Base-by-base conservation (phyloP, 371 early-diverging fungal species). In the Apophysomyces sp. region DNA sequence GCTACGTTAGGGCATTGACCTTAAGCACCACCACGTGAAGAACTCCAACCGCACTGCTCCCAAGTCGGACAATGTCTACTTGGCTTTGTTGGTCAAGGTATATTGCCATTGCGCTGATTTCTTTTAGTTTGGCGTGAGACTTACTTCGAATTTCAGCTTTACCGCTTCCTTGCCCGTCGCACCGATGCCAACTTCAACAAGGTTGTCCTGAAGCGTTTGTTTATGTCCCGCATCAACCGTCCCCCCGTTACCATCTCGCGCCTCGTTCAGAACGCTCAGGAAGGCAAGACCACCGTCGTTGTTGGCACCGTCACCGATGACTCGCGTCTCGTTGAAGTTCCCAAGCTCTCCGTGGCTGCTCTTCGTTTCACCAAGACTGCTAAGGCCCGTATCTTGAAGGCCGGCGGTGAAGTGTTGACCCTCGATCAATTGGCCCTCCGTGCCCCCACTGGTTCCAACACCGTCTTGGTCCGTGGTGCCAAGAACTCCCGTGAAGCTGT, bases 301-400 rank as follows among this genome's bases (percentile, higher is more conserved):
- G 92, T 97, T 62, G 97, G 95, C 61, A 92, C 94, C 73, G 86
- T 97, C 77, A 94, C 95, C 60, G 94, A 97, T 69, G 98, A 97
- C 83, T 81, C 83, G 77, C 92, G 98, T 70, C 71, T 96, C 58
- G 82, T 91, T 53, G 91, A 87, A 54, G 86, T 95, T 61, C 96
- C 97, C 80, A 95, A 96, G 89, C 67, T 96, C 71, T 90, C 92
- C 62, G 84, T 97, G 57, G 91, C 91, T 62, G 97, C 97, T 65
- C 91, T 97, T 72, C 89, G 90, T 67, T 85, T 97, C 82, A 93
- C 98, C 79, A 84, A 88, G 82, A 81, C 92, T 52, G 98, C 95
- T 74, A 92, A 93, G 78, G 95, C 93, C 65, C 89, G 96, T 73
- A 94, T 97, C 79, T 66, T 94, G 73, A 90, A 91, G 86, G 95